A percentile compares a stretch with the other conserved stretches of the same genome.
These are phyloP conservation scores for Meyerozyma elateridarum DNA, from an alignment of 1,139 yeast genomes.

Conservation along the genomic window DNA sequence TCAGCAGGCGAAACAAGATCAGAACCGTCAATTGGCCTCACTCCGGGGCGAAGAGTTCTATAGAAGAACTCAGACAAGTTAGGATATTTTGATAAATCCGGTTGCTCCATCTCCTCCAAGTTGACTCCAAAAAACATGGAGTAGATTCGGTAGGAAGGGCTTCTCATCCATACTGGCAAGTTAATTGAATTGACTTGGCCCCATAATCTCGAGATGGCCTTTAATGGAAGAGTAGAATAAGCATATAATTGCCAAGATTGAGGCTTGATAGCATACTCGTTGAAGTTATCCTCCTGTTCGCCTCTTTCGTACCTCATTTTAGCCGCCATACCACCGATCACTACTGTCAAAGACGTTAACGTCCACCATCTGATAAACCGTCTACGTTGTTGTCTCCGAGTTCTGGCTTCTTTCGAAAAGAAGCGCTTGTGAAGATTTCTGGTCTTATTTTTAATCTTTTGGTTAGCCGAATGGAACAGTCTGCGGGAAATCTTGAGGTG, in stretches of 20 bases:
- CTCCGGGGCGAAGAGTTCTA: constrained; percentile 73
- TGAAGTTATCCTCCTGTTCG: constrained; percentile 25
- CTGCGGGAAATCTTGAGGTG: constrained; percentile 24
- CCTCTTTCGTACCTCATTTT: constrained; percentile 42
- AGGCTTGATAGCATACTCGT: constrained; percentile 48
- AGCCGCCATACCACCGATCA: constrained; percentile 62
- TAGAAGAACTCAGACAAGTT: constrained; percentile 92
- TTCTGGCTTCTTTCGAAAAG: constrained; percentile 42
- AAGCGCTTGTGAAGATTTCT: constrained; percentile 35
- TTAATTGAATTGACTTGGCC: constrained; percentile 82
- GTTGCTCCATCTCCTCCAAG: constrained; percentile 82
- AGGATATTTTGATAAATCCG: constrained; percentile 65
- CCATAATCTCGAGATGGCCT: constrained; percentile 90
- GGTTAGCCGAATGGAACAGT: constrained; percentile 36
- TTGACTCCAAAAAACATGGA: constrained; percentile 83
- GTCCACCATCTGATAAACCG: constrained; percentile 67
- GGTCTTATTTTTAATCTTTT: constrained; percentile 30
- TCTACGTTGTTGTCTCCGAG: constrained; percentile 41
- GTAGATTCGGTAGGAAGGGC: constrained; percentile 76
- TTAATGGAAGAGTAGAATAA: constrained; percentile 85
- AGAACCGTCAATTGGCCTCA: constrained; percentile 68
- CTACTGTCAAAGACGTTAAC: constrained; percentile 57
- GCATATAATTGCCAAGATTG: constrained; percentile 87
- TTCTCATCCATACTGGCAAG: constrained; percentile 85
- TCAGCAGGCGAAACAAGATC: constrained; percentile 88